These are phyloP conservation scores for Ramalina peruviana DNA, from an alignment of 495 filamentous ascomycete genomes.

Conservation along the genomic window DNA sequence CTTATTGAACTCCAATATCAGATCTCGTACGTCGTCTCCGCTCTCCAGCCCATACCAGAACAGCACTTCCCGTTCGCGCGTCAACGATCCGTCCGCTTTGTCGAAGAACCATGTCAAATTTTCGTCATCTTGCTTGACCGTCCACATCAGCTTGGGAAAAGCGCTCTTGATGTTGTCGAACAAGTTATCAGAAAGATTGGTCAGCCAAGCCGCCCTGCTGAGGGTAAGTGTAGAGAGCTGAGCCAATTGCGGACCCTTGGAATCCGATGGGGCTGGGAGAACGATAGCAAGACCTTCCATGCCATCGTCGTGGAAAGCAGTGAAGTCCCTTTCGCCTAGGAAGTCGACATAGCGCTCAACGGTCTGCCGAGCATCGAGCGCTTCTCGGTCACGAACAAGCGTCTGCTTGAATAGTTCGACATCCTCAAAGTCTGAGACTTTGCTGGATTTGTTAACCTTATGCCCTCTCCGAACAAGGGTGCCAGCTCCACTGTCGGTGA, in stretches of 20 bases:
- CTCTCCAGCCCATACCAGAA: constrained; percentile 93
- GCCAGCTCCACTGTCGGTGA: constrained; percentile 90
- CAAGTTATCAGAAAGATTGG: constrained; percentile 94
- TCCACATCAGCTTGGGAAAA: constrained; percentile 84
- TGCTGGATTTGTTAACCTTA: constrained; percentile 66
- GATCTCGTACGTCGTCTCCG: constrained; percentile 68
- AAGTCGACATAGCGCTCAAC: constrained; percentile 78
- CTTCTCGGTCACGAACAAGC: constrained; percentile 72
- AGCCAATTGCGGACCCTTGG: constrained; percentile 38
- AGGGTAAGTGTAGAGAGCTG: constrained; percentile 89
- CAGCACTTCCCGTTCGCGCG: constrained; percentile 71
- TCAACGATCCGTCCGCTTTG: constrained; percentile 86
- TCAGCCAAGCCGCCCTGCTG: constrained; percentile 89
- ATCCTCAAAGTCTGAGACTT: constrained; percentile 67
- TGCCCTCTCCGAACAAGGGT: constrained; percentile 89
- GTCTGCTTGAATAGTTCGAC: constrained; percentile 64
- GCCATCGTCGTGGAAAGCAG: constrained; percentile 89
- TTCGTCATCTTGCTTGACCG: constrained; percentile 92
- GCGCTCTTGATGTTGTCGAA: constrained; percentile 89
- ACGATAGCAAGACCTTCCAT: constrained; percentile 95
- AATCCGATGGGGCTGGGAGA: constrained; percentile 40
- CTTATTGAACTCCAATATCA: constrained; percentile 78
- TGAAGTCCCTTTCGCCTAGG: constrained; percentile 64
- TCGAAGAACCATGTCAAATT: constrained; percentile 98
- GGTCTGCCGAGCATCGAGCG: constrained; percentile 66